Conservation (phyloP, 2,329 filamentous ascomycete species). For the Ophiostoma australiae region DNA sequence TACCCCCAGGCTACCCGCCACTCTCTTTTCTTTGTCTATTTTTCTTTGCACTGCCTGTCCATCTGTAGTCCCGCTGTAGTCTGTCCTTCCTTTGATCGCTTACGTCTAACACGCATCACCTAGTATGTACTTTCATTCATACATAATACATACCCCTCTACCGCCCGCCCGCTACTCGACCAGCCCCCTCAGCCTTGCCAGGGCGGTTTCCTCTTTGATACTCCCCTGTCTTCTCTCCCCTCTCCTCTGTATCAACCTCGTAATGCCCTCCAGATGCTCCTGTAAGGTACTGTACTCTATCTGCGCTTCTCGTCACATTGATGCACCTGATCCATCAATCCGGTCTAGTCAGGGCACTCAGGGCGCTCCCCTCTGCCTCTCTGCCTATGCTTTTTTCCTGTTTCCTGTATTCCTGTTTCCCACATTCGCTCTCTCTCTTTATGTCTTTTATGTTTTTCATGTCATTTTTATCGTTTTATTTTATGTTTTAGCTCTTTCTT, state of each 20-base stretch:
- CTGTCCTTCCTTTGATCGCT: not conserved
- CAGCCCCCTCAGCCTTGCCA: slow-evolving; percentile 13
- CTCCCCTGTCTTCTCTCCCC: not conserved
- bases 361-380: slow-evolving; percentile 8
- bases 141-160: not conserved
- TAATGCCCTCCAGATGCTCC: not conserved
- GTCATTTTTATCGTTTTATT: not conserved
- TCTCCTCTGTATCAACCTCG: not conserved
- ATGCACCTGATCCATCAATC: slow-evolving; percentile 16
- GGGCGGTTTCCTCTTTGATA: slow-evolving; percentile 2
- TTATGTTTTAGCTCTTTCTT: not conserved
- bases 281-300: slow-evolving; percentile 11
- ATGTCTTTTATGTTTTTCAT: not conserved
- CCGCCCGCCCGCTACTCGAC: not conserved
- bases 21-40: not conserved
- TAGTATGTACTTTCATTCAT: not conserved
- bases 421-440: not conserved
- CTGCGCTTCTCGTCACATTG: slow-evolving; percentile 7
- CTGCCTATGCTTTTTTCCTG: not conserved
- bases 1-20: not conserved
- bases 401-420: not conserved
- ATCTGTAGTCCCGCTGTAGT: not conserved
- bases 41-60: not conserved
- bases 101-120: not conserved
- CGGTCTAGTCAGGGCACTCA: slow-evolving; percentile 16